Conservation (phyloP, 2,329 filamentous ascomycete species). For the Pseudogymnoascus sp. region DNA sequence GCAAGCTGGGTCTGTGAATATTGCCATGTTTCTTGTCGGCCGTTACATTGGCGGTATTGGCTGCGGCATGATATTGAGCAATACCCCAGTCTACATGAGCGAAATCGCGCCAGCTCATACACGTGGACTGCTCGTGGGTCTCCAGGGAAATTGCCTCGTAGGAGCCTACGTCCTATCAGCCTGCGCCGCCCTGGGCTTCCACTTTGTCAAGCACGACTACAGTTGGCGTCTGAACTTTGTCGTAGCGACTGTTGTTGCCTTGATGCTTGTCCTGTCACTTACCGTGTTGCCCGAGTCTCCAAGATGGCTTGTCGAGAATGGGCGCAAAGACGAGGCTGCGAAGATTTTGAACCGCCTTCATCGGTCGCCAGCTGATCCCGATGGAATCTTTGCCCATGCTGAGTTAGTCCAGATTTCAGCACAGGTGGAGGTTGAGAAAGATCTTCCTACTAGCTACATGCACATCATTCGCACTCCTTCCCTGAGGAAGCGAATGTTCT, state of each 20-base stretch:
- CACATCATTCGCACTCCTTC: slow-evolving; percentile 24
- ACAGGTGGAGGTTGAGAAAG: no score
- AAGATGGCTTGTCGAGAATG: no score
- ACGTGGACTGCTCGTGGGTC: no score
- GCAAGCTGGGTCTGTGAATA: slow-evolving; percentile 15
- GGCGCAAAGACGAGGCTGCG: no score
- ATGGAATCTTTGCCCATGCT: no score
- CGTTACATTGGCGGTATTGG: slow-evolving; percentile 15
- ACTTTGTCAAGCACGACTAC: slow-evolving; percentile 18
- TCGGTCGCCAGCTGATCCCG: no score
- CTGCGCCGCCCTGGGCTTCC: slow-evolving; percentile 19
- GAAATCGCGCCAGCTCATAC: no score
- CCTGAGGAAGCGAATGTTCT: slow-evolving; percentile 23
- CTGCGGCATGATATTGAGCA: slow-evolving; percentile 12
- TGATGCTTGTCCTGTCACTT: neutral
- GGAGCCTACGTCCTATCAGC: slow-evolving; percentile 15
- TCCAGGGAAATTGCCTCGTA: no score
- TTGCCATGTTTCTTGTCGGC: slow-evolving; percentile 14
- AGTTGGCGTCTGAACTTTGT: slow-evolving; percentile 24
- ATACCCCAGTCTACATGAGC: no score
- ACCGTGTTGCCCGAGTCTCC: no score
- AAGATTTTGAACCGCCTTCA: no score
- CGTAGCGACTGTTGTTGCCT: slow-evolving; percentile 16
- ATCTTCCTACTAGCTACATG: slow-evolving; percentile 21
- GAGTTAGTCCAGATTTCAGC: no score